A percentile compares a stretch with the other conserved stretches of the same genome.
phyloP scores from a whole-genome alignment of 768 basidiomycete species.

The Pleurotus platypus region DNA sequence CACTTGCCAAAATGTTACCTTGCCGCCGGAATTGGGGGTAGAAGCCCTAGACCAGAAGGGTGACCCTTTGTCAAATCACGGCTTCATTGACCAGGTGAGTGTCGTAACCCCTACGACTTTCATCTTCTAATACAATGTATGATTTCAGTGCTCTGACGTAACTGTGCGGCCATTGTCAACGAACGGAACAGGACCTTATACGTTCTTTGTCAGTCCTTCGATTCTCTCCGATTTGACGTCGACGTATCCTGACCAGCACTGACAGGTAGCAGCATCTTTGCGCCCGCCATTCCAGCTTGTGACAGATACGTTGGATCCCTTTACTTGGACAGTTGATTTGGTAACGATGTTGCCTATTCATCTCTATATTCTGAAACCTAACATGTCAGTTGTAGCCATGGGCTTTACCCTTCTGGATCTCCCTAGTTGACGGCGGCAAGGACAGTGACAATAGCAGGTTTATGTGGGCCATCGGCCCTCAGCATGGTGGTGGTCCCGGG shows the following conservation, averaged over 20 bases:
- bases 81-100: constrained; percentile 54
- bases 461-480: constrained; percentile 54
- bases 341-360: constrained; percentile 6
- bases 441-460: constrained; percentile 26
- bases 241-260: neutral
- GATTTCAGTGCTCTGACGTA: constrained; percentile 53
- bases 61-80: constrained; percentile 48
- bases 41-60: constrained; percentile 44
- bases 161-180: constrained; percentile 35
- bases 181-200: constrained; percentile 60
- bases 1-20: constrained; percentile 50
- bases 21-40: constrained; percentile 25
- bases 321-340: constrained; percentile 58
- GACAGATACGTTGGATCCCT: constrained; percentile 30
- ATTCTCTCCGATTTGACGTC: neutral
- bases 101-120: no score
- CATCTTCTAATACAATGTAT: neutral
- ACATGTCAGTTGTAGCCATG: constrained; percentile 29
- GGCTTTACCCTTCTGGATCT: constrained; percentile 54
- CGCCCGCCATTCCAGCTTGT: constrained; percentile 62
- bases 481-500: constrained; percentile 47
- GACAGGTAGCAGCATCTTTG: constrained; percentile 53
- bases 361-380: neutral
- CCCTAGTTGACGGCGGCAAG: constrained; percentile 39
- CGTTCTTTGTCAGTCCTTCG: constrained; percentile 40